Conservation (phyloP, 1,284 basidiomycete species). For the Moesziomyces parantarcticus region DNA sequence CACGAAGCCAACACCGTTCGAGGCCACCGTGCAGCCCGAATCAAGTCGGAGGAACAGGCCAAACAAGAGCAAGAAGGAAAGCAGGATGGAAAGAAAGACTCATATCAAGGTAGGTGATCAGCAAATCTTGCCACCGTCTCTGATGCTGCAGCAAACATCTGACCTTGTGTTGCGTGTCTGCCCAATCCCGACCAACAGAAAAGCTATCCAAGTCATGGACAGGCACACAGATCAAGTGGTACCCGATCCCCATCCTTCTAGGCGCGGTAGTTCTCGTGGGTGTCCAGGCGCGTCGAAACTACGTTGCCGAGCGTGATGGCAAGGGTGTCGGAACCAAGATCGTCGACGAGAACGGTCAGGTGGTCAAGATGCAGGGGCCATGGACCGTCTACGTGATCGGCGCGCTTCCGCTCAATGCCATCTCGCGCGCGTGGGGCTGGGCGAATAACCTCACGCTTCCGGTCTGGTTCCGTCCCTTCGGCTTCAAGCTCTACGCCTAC, state of each 20-base stretch:
- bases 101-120: conserved; percentile 9
- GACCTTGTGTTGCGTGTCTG: conserved; percentile 1
- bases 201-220: conserved; percentile 78
- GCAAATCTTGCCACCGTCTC: not conserved
- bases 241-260: conserved; percentile 90
- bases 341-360: conserved; percentile 74
- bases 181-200: conserved; percentile 1
- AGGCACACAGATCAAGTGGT: conserved; percentile 91
- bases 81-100: conserved; percentile 6
- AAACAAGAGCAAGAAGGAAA: conserved; percentile 16
- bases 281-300: conserved; percentile 78
- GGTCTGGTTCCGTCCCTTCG: conserved; percentile 90
- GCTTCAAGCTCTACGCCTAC: conserved; percentile 84
- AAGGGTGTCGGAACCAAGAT: conserved; percentile 60
- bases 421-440: conserved; percentile 96
- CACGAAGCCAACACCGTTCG: conserved; percentile 59
- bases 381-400: conserved; percentile 98
- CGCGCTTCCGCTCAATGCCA: conserved; percentile 89
- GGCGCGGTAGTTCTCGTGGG: conserved; percentile 63
- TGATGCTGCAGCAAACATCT: not conserved
- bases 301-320: conserved; percentile 64
- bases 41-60: conserved; percentile 26
- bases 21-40: conserved; percentile 53
- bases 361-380: conserved; percentile 82
- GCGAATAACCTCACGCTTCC: conserved; percentile 84